Evolutionary conservation across 306 rosid genomes (phyloP).

Genomic region (Hippophae gyantsensis): DNA sequence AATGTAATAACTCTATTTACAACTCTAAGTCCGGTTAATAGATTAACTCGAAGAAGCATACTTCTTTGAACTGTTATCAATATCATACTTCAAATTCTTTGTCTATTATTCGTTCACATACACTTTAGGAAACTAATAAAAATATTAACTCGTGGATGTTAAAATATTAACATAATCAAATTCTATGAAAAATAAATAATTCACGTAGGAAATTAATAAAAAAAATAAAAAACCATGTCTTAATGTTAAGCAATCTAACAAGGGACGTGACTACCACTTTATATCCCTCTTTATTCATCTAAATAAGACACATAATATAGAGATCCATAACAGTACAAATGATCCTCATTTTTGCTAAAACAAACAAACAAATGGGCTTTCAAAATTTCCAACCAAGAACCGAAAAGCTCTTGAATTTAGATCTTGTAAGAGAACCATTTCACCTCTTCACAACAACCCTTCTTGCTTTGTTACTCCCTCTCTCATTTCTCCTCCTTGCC

Average conservation of each 20-base stretch:
- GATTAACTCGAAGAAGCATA: too few relatives aligned
- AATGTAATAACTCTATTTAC: too few relatives aligned
- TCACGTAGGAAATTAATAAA: background rate
- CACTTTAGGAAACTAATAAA: too few relatives aligned
- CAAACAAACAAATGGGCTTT: constrained; percentile 24
- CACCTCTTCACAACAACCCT: constrained; percentile 47
- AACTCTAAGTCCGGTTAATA: too few relatives aligned
- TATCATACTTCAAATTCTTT: too few relatives aligned
- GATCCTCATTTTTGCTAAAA: too few relatives aligned
- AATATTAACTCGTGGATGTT: too few relatives aligned
- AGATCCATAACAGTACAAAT: too few relatives aligned
- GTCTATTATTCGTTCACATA: too few relatives aligned
- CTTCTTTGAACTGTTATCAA: too few relatives aligned
- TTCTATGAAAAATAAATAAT: background rate
- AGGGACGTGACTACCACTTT: background rate
- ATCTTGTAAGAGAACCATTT: constrained; percentile 31
- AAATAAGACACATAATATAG: too few relatives aligned
- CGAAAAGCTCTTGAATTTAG: constrained; percentile 18
- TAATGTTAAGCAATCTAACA: background rate
- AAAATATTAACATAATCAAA: too few relatives aligned
- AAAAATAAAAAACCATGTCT: background rate
- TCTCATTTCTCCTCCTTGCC: constrained; percentile 64
- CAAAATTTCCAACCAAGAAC: constrained; percentile 13
- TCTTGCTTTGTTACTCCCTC: constrained; percentile 58
- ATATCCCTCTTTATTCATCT: background rate